Conservation (phyloP, 192 early-diverging fungal species). For the Backusella tuberculispora region DNA sequence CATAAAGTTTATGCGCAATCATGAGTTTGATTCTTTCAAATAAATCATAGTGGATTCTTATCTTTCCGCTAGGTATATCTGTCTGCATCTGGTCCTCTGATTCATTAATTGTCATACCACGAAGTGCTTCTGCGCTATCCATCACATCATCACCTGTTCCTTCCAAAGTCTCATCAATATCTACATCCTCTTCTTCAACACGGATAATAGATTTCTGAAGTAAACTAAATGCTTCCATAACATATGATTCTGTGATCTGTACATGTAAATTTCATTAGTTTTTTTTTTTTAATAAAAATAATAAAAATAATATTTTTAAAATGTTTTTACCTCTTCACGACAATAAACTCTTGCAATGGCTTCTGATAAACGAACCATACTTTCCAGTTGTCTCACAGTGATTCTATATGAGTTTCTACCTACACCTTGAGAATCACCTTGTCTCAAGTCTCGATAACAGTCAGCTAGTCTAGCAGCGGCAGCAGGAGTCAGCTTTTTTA, state of each 20-base stretch:
- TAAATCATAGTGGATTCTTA: slow-evolving; percentile 66
- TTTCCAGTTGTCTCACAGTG: slow-evolving; percentile 96
- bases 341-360: slow-evolving; percentile 91
- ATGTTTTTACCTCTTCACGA: slow-evolving; percentile 50
- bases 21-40: slow-evolving; percentile 59
- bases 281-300: neutral
- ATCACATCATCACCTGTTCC: slow-evolving; percentile 34
- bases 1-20: slow-evolving; percentile 51
- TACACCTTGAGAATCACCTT: slow-evolving; percentile 79
- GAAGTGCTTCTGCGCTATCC: slow-evolving; percentile 37
- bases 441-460: slow-evolving; percentile 86
- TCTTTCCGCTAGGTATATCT: slow-evolving; percentile 35
- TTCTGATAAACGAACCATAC: slow-evolving; percentile 94
- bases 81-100: slow-evolving; percentile 36
- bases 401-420: slow-evolving; percentile 83
- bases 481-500: slow-evolving; percentile 60
- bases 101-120: slow-evolving; percentile 28
- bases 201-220: slow-evolving; percentile 90
- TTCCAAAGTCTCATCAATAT: slow-evolving; percentile 58
- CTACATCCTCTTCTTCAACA: slow-evolving; percentile 78
- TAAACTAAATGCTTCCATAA: slow-evolving; percentile 83
- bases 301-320: neutral
- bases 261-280: neutral
- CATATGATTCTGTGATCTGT: slow-evolving; percentile 72
- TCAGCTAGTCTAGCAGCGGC: slow-evolving; percentile 76